Percentiles rank a stretch among this genome's conserved stretches.
Evolutionary conservation across 345 rosid species (phyloP).

Genomic region (Gossypium sturtianum): DNA sequence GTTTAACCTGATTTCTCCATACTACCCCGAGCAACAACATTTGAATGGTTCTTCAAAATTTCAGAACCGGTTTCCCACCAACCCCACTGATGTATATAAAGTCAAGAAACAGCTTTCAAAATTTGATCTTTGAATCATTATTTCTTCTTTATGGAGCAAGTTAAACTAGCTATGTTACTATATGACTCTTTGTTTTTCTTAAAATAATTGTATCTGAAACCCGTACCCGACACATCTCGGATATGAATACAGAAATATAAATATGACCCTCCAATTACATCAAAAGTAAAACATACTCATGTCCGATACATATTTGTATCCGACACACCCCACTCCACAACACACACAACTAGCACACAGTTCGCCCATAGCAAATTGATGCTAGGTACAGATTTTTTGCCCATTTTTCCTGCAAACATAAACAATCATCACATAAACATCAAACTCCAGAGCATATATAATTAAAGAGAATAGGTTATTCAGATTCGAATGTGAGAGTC

Average conservation of each 20-base stretch:
- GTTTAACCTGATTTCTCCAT: too few relatives aligned
- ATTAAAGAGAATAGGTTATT: not conserved
- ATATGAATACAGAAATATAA: not conserved
- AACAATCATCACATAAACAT: not conserved
- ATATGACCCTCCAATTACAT: not conserved
- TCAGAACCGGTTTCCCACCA: too few relatives aligned
- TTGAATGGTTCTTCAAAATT: too few relatives aligned
- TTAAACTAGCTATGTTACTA: not conserved
- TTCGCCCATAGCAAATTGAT: slow-evolving; percentile 58
- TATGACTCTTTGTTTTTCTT: not conserved
- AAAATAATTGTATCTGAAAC: not conserved
- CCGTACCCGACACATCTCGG: not conserved
- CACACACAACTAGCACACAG: slow-evolving; percentile 39
- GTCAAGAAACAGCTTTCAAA: slow-evolving; percentile 5
- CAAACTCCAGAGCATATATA: not conserved
- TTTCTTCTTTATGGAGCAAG: not conserved
- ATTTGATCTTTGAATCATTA: slow-evolving; percentile 27
- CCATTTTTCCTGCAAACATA: slow-evolving; percentile 59
- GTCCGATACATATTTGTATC: not conserved
- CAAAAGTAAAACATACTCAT: not conserved
- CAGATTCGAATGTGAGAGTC: not conserved
- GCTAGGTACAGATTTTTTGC: slow-evolving; percentile 64
- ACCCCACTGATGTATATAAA: too few relatives aligned
- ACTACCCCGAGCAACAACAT: too few relatives aligned
- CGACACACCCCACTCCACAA: not conserved